Percentiles rank a stretch among this genome's conserved stretches.
phyloP scores from a whole-genome alignment of 371 early-diverging fungal genomes.

The Rhizopus delemar region DNA sequence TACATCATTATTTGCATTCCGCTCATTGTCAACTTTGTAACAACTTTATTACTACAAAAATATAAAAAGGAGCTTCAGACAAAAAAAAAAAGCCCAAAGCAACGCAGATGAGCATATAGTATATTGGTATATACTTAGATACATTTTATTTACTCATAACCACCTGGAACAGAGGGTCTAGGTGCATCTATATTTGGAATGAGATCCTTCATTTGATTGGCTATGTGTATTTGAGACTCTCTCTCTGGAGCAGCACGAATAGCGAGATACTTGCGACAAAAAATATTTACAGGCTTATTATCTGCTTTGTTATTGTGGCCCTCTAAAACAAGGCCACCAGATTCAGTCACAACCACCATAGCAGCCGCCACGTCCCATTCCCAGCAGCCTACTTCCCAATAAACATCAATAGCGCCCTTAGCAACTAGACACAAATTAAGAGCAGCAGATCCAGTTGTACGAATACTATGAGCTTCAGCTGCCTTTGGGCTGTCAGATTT shows the following conservation, averaged over 20 bases:
- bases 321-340: constrained; percentile 74
- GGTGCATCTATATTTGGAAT: constrained; percentile 48
- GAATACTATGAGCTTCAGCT: constrained; percentile 69
- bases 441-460: constrained; percentile 82
- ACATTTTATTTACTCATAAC: constrained; percentile 27
- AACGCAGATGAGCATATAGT: too few species aligned
- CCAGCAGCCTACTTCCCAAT: constrained; percentile 91
- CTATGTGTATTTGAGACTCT: constrained; percentile 34
- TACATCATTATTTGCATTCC: too few species aligned
- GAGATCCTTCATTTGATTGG: constrained; percentile 45
- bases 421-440: constrained; percentile 81
- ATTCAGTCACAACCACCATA: constrained; percentile 68
- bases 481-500: constrained; percentile 39
- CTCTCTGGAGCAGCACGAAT: constrained; percentile 42
- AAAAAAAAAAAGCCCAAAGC: too few species aligned
- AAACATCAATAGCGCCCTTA: constrained; percentile 81
- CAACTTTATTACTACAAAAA: too few species aligned
- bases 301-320: constrained; percentile 39
- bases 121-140: too few species aligned
- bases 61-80: too few species aligned
- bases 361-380: constrained; percentile 84
- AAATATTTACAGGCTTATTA: constrained; percentile 38
- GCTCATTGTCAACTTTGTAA: too few species aligned
- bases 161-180: constrained; percentile 51
- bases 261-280: constrained; percentile 54